These are phyloP conservation scores for Russula ochroleuca DNA, from an alignment of 768 basidiomycete species.

Conservation along the genomic window DNA sequence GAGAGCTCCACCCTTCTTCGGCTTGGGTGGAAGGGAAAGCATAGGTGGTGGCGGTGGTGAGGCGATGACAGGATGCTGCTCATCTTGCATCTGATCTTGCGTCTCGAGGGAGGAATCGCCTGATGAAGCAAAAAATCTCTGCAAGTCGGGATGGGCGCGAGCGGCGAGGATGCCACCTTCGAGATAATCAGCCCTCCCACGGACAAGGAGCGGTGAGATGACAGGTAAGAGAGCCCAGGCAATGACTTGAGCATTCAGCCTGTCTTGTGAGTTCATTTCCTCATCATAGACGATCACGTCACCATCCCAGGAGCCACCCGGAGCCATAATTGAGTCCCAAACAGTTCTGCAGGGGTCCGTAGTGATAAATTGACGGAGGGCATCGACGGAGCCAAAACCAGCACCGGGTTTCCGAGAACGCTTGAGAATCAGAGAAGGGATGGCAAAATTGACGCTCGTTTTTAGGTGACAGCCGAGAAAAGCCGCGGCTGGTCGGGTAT, in stretches of 20 bases:
- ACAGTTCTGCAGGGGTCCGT: conserved; percentile 65
- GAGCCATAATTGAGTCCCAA: conserved; percentile 62
- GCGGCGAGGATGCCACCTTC: conserved; percentile 66
- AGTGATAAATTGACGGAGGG: conserved; percentile 76
- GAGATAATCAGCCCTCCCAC: conserved; percentile 60
- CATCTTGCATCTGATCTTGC: conserved; percentile 31
- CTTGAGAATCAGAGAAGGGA: conserved; percentile 88
- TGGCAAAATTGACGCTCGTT: conserved; percentile 76
- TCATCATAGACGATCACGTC: conserved; percentile 74
- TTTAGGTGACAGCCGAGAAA: conserved; percentile 62
- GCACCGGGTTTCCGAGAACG: conserved; percentile 69
- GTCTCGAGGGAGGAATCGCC: conserved; percentile 31
- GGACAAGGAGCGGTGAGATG: conserved; percentile 52
- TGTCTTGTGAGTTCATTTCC: conserved; percentile 67
- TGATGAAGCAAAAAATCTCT: conserved; percentile 45
- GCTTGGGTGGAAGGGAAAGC: conserved; percentile 26
- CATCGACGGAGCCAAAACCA: conserved; percentile 60
- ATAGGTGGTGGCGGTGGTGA: conserved; percentile 18
- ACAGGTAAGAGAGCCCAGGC: conserved; percentile 71
- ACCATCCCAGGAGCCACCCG: conserved; percentile 62
- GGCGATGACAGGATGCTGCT: conserved; percentile 25
- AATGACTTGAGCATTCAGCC: conserved; percentile 48
- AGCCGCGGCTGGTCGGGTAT: conserved; percentile 68
- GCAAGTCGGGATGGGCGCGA: conserved; percentile 52
- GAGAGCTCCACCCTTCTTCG: conserved; percentile 46